phyloP scores from a whole-genome alignment of 2,329 filamentous ascomycete species.

The Curvularia hawaiiensis region DNA sequence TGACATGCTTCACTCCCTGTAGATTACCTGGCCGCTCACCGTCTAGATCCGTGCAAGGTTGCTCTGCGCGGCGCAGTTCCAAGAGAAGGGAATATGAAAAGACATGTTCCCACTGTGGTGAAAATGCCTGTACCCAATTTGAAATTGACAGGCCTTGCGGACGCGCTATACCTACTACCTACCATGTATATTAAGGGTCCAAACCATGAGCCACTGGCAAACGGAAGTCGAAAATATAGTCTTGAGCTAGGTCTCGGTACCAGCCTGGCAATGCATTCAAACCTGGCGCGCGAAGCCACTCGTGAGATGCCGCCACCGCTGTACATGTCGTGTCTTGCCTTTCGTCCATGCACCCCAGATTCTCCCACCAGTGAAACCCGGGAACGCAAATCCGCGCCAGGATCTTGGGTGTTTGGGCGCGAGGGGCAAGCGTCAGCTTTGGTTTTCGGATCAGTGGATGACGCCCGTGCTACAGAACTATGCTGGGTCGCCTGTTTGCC shows the following conservation, averaged over 20 bases:
- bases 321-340: constrained; percentile 2
- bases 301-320: not conserved
- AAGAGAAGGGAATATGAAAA: not conserved
- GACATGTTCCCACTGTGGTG: not conserved
- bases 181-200: constrained; percentile 14
- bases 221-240: not conserved
- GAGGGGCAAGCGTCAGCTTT: constrained; percentile 9
- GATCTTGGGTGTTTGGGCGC: constrained; percentile 1
- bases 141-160: not conserved
- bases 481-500: constrained; percentile 6
- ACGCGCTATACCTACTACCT: not conserved
- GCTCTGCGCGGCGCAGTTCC: not conserved
- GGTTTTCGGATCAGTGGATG: constrained; percentile 24
- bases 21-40: constrained; percentile 5
- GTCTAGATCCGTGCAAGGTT: constrained; percentile 5
- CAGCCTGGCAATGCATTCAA: constrained; percentile 3
- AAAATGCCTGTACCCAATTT: constrained; percentile 4
- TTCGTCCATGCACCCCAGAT: constrained; percentile 16
- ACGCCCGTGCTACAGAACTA: constrained; percentile 9
- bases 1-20: constrained; percentile 6
- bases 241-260: not conserved
- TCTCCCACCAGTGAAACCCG: constrained; percentile 16
- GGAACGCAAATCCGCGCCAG: constrained; percentile 9
- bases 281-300: not conserved
- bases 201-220: constrained; percentile 5